These are phyloP conservation scores for Tubosaeta sp. DNA, from an alignment of 768 basidiomycete genomes.

Conservation along the genomic window DNA sequence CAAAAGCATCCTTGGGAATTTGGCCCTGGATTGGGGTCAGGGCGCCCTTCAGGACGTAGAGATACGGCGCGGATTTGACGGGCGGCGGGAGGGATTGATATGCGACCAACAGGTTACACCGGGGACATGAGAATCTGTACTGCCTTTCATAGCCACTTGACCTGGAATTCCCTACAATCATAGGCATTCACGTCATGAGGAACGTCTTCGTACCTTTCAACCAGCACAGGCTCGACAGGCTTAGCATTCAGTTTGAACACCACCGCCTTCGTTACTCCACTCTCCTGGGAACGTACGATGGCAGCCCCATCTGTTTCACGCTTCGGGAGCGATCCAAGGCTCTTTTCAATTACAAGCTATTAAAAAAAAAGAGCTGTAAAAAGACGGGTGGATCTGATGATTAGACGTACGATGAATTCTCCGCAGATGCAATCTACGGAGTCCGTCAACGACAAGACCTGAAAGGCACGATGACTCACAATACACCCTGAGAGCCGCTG, in stretches of 20 bases:
- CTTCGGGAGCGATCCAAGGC: constrained; percentile 60
- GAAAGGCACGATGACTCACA: constrained; percentile 46
- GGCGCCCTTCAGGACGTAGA: constrained; percentile 79
- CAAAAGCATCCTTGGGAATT: constrained; percentile 79
- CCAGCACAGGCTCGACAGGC: constrained; percentile 60
- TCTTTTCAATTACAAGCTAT: constrained; percentile 83
- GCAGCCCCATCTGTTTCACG: constrained; percentile 77
- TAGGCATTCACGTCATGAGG: constrained; percentile 12
- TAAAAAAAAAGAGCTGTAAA: constrained; percentile 1
- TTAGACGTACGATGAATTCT: constrained; percentile 71
- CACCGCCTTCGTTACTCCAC: constrained; percentile 49
- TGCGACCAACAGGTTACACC: constrained; percentile 45
- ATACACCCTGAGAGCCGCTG: constrained; percentile 74
- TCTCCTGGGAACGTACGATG: constrained; percentile 73
- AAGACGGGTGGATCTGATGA: neutral
- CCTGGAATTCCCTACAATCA: constrained; percentile 34
- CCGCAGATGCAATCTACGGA: constrained; percentile 78
- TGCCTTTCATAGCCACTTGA: constrained; percentile 71
- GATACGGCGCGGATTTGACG: constrained; percentile 66
- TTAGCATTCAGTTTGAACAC: constrained; percentile 87
- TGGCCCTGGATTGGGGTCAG: constrained; percentile 89
- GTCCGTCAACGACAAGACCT: constrained; percentile 3
- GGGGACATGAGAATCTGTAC: constrained; percentile 57
- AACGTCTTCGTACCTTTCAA: constrained; percentile 61
- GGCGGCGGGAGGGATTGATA: constrained; percentile 81